Percentiles rank a stretch among this genome's conserved stretches.
Conservation (phyloP, 208 protist genomes). For the Trypanosoma platydactyli region DNA sequence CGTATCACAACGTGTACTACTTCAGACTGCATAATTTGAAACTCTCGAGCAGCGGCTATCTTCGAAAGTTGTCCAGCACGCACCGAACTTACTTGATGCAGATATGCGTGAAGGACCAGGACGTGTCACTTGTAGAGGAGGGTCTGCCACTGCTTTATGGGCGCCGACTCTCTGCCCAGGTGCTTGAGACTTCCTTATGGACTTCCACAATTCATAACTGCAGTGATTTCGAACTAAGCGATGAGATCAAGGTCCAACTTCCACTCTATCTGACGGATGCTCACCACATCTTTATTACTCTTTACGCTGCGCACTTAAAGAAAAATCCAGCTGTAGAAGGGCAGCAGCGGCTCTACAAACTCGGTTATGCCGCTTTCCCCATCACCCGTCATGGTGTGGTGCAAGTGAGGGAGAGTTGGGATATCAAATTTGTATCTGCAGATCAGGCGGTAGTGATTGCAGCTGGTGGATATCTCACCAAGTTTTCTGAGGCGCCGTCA, state of each 20-base stretch:
- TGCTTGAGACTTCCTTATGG: conserved; percentile 70
- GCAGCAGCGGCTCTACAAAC: conserved; percentile 50
- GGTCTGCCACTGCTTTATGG: conserved; percentile 86
- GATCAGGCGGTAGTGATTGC: conserved; percentile 64
- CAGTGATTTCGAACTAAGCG: conserved; percentile 57
- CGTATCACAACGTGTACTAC: conserved; percentile 90
- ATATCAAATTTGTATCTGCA: conserved; percentile 71
- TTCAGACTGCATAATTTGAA: conserved; percentile 65
- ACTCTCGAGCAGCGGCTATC: conserved; percentile 46
- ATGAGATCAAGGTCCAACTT: conserved; percentile 90
- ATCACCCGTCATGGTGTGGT: conserved; percentile 67
- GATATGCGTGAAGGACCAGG: conserved; percentile 75
- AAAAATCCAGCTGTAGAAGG: conserved; percentile 40
- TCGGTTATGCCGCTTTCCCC: conserved; percentile 81
- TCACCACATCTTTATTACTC: conserved; percentile 88
- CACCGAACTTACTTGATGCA: conserved; percentile 81
- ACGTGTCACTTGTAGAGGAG: conserved; percentile 62
- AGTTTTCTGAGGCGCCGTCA: conserved; percentile 64
- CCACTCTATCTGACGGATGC: conserved; percentile 74
- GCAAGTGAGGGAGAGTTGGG: conserved; percentile 60
- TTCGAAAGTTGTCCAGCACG: conserved; percentile 63
- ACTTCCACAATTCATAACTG: conserved; percentile 61
- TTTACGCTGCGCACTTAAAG: conserved; percentile 71
- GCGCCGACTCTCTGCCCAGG: conserved; percentile 55
- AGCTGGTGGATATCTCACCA: conserved; percentile 76